These are phyloP conservation scores for Penicillium oxalicum DNA, from an alignment of 2,329 filamentous ascomycete species.

Conservation along the genomic window DNA sequence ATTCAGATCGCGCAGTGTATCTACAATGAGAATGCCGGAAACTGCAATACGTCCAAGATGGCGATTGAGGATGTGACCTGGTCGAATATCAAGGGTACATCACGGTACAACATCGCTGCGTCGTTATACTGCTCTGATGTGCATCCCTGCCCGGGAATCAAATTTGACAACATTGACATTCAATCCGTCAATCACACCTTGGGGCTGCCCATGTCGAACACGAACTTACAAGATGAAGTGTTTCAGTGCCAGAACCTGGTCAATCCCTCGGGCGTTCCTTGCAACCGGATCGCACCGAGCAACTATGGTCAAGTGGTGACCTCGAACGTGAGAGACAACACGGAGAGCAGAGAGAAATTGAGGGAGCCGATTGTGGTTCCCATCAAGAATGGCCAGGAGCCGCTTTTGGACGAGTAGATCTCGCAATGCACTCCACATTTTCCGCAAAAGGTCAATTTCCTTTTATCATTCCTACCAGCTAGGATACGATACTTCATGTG, in stretches of 20 bases:
- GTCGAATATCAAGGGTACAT: constrained; percentile 48
- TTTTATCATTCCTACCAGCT: too few relatives aligned
- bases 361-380: not conserved
- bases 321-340: constrained; percentile 11
- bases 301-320: constrained; percentile 17
- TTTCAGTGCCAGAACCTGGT: constrained; percentile 41
- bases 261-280: constrained; percentile 19
- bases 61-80: constrained; percentile 45
- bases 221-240: constrained; percentile 30
- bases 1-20: constrained; percentile 26
- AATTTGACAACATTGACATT: constrained; percentile 45
- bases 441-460: not conserved
- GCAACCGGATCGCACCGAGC: constrained; percentile 22
- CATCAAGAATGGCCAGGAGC: constrained; percentile 4
- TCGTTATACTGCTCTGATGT: constrained; percentile 43
- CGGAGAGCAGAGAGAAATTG: not conserved
- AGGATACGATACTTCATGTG: too few relatives aligned
- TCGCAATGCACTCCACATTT: not conserved
- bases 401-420: not conserved
- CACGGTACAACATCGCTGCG: constrained; percentile 45
- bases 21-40: constrained; percentile 17
- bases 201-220: constrained; percentile 24
- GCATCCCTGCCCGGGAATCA: constrained; percentile 42
- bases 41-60: constrained; percentile 39
- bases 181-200: constrained; percentile 34